Base-by-base conservation (phyloP, 1,284 basidiomycete species). In the Sporisorium iseilematis-ciliati region DNA sequence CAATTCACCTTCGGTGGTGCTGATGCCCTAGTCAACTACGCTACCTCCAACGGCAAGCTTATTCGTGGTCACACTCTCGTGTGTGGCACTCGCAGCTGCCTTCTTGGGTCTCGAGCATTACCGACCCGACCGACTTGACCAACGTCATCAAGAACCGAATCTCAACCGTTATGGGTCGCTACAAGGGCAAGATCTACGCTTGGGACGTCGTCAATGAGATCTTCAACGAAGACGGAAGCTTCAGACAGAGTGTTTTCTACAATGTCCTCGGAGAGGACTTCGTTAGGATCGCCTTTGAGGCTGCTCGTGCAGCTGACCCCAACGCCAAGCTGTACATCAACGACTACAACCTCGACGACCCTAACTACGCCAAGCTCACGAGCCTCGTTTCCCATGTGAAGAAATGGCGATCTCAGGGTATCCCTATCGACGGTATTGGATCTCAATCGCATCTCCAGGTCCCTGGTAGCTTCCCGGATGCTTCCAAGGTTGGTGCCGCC, bases 251-350 rank as follows among this genome's bases (percentile, higher is more conserved):
- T 20, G 51, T 58, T 16, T 63, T 68, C 45, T 68, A 68, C 55
- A 62, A 62, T 6, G 59, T 62, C 6, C 51, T 68, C 16, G 65
- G 65, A n/a, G 65, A 62, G 20, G n/a, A 41, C 20, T 68, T 53
- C 38, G 59, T 68, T 46, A 57, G 25, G 26, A 57, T 68, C 33
- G 65, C 65, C 10, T 67, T 67, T 23, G 50, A 67, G 21, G 42
- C 57, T 3, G 65, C 65, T 6, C 38, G 58, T 8, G 40, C 38
- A 4, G 65, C 48, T 14, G 65, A 67, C 25, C 57, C 58, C 7
- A 60, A 53, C 2, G 54, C 46, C 12, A 62, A 68, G 41, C 65
- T 68, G 3, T 68, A 68, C 55, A 68, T 68, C 55, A 68, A 68
- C 46, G 65, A 68, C 33, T 68, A 68, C 54, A 67, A 67, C 42